Evolutionary conservation across 2,329 filamentous ascomycete species (phyloP), one percentile per base, ranked within the genome.

Genomic region (Tolypocladium paradoxum): DNA sequence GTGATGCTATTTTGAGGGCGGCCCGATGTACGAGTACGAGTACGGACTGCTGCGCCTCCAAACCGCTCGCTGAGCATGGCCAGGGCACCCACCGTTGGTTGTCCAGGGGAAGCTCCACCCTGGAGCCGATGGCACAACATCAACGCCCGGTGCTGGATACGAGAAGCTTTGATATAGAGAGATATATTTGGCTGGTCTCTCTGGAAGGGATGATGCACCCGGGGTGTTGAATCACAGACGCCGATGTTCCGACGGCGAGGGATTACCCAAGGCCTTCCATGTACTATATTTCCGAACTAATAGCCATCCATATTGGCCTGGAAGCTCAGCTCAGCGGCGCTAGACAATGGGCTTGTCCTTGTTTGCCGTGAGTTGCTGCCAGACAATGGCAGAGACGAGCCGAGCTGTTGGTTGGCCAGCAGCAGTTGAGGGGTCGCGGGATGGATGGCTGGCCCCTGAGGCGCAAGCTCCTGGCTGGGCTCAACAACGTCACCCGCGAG

Each of bases 321-420:
- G n/a, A n/a, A n/a, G n/a, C n/a, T n/a, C 43, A 50, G 37, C 49
- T n/a, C 49, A 45, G 49, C 27, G 37, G 46, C 46, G 46, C 46
- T 48, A 48, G 46, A 35, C 29, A 48, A 20, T 12, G 31, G 31
- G 14, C 27, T 40, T 6, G 29, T 48, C 24, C 27, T 40, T 6
- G 29, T 48, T 29, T 35, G 46, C 46, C 31, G 31, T 48, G 37
- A 24, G 37, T 16, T 6, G 37, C 12, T 40, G 37, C 37, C 12
- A 12, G 20, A 8, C 37, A 20, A 35, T 35, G 34, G 34, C 12
- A 46, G 27, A 24, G 8, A 31, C 12, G 43, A 31, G 43, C 24
- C 27, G 43, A 11, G 11, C 18, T 12, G 43, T 9, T 46, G 20
- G 20, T 43, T n/a, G 20, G 24, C 22, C 22, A n/a, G 12, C n/a